These are phyloP conservation scores for Phytophthora citricola DNA, from an alignment of 352 stramenopile genomes.

Conservation along the genomic window DNA sequence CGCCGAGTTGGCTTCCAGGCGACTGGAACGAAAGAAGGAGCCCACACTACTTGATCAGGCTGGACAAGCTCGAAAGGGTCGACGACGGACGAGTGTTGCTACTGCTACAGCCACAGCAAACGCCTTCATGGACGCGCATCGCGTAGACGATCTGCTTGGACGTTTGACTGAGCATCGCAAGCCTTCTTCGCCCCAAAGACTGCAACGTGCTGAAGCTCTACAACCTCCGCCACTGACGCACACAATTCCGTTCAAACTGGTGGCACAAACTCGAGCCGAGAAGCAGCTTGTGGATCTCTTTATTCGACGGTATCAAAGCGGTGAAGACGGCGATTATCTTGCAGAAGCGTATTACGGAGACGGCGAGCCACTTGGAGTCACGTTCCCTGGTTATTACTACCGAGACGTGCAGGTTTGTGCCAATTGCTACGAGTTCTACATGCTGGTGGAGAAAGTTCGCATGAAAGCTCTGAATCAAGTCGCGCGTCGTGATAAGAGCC, in stretches of 20 bases:
- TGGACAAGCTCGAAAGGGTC: constrained; percentile 18
- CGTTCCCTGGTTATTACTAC: constrained; percentile 87
- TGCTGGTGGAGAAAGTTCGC: constrained; percentile 73
- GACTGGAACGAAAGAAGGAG: constrained; percentile 49
- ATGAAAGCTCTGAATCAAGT: constrained; percentile 70
- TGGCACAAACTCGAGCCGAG: constrained; percentile 79
- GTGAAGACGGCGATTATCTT: constrained; percentile 81
- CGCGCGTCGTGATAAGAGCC: constrained; percentile 22
- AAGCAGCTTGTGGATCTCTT: constrained; percentile 85
- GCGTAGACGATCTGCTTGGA: constrained; percentile 28
- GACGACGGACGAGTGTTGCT: constrained; percentile 53
- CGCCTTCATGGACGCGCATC: constrained; percentile 58
- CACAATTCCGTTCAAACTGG: constrained; percentile 82
- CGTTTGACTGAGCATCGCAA: constrained; percentile 34
- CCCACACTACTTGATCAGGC: constrained; percentile 16
- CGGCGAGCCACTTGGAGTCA: constrained; percentile 72
- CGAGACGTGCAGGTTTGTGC: constrained; percentile 78
- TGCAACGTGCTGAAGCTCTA: constrained; percentile 33
- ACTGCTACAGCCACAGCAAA: constrained; percentile 60
- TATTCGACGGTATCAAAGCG: constrained; percentile 75
- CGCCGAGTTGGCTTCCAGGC: constrained; percentile 43
- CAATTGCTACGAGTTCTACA: constrained; percentile 87
- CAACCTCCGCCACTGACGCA: constrained; percentile 33
- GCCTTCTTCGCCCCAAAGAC: constrained; percentile 43
- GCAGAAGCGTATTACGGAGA: constrained; percentile 80